These are phyloP conservation scores for Betula pendula DNA, from an alignment of 306 rosid species.

Conservation along the genomic window DNA sequence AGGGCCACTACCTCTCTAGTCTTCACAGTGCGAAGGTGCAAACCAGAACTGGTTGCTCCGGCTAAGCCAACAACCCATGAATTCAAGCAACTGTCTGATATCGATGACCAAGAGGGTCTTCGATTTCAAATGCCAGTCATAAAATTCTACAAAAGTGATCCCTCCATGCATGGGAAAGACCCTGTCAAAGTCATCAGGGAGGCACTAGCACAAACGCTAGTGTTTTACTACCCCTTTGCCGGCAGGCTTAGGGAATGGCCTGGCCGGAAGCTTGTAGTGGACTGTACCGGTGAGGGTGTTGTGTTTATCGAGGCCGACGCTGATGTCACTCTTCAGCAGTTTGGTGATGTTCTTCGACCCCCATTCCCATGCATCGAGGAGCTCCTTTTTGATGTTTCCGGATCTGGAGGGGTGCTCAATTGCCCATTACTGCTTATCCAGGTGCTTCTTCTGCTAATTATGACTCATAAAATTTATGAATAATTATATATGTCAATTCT, in stretches of 20 bases:
- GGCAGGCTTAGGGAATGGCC: slow-evolving; percentile 40
- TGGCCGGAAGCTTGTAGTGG: slow-evolving; percentile 23
- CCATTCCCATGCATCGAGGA: slow-evolving; percentile 8
- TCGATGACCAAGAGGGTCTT: slow-evolving; percentile 44
- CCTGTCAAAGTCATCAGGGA: slow-evolving; percentile 32
- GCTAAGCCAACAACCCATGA: slow-evolving; percentile 33
- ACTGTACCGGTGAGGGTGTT: background rate
- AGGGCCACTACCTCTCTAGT: slow-evolving; percentile 18
- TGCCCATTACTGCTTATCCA: slow-evolving; percentile 4
- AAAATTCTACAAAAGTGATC: slow-evolving; percentile 30
- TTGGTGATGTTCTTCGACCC: background rate
- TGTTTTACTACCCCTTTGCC: slow-evolving; percentile 46
- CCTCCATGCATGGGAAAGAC: slow-evolving; percentile 35
- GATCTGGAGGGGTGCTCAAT: background rate
- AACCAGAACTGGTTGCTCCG: slow-evolving; percentile 37
- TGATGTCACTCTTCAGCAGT: background rate
- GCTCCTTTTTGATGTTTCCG: slow-evolving; percentile 11
- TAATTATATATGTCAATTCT: no score
- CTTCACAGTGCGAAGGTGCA: slow-evolving; percentile 27
- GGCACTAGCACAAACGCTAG: slow-evolving; percentile 34
- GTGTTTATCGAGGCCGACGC: background rate
- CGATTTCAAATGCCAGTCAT: slow-evolving; percentile 43
- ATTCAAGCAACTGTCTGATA: slow-evolving; percentile 38
- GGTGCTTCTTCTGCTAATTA: no score
- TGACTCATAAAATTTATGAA: no score